These are phyloP conservation scores for Umbelopsis sp. DNA, from an alignment of 192 early-diverging fungal species.

Conservation along the genomic window DNA sequence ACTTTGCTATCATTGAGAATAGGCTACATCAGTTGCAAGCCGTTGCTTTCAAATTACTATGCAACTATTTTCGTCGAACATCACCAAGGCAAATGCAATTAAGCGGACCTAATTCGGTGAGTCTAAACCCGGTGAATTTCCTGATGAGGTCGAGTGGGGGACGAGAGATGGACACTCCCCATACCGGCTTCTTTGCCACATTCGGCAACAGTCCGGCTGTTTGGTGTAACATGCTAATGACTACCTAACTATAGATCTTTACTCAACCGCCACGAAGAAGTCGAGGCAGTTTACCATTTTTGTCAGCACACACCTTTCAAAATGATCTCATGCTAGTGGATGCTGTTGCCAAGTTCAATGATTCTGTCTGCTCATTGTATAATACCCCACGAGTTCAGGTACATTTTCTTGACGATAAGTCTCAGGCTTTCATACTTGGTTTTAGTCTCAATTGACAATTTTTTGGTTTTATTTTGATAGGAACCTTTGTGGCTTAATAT, in stretches of 20 bases:
- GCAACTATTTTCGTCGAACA: conserved; percentile 24
- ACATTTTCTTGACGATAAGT: neutral
- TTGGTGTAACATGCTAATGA: neutral
- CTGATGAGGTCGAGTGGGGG: conserved; percentile 1
- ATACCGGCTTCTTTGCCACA: neutral
- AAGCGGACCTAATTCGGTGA: conserved; percentile 35
- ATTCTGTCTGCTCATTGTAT: conserved; percentile 50
- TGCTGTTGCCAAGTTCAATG: conserved; percentile 50
- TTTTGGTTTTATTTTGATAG: conserved; percentile 25
- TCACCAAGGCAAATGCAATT: conserved; percentile 18
- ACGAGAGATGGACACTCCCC: neutral
- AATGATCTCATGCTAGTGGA: conserved; percentile 49
- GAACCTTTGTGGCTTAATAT: conserved; percentile 53
- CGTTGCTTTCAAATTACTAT: conserved; percentile 46
- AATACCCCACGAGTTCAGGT: conserved; percentile 60
- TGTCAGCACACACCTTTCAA: conserved; percentile 49
- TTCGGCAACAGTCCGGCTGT: neutral
- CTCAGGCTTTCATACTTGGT: neutral
- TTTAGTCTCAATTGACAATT: neutral
- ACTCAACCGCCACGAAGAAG: conserved; percentile 27
- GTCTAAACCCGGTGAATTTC: neutral
- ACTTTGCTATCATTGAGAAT: conserved; percentile 61
- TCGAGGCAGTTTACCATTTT: conserved; percentile 39
- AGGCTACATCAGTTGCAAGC: conserved; percentile 57
- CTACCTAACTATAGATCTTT: conserved; percentile 37